Evolutionary conservation across 108 stramenopile genomes (phyloP).

Genomic region (Parmales sp.): DNA sequence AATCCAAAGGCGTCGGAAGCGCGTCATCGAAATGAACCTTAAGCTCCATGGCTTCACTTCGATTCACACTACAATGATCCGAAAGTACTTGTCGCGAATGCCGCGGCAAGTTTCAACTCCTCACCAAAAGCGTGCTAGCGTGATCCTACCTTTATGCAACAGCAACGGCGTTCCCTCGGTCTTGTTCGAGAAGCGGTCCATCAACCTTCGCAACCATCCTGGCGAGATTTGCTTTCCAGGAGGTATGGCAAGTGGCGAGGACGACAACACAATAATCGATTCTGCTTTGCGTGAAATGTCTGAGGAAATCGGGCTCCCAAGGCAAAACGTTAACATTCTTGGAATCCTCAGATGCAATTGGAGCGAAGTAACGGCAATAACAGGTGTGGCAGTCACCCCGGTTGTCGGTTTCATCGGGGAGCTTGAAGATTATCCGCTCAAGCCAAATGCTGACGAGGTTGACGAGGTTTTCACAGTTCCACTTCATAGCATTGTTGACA

Average conservation of each 20-base stretch:
- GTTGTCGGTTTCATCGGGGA: constrained; percentile 78
- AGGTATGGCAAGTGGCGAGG: constrained; percentile 70
- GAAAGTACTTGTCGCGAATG: constrained; percentile 80
- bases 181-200: constrained; percentile 61
- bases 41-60: constrained; percentile 44
- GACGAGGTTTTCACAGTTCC: constrained; percentile 79
- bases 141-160: constrained; percentile 80
- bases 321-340: constrained; percentile 39
- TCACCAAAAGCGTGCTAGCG: constrained; percentile 65
- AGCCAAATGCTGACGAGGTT: constrained; percentile 62
- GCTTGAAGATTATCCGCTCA: constrained; percentile 40
- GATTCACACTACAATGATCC: constrained; percentile 55
- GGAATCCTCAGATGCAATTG: constrained; percentile 84
- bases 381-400: constrained; percentile 85
- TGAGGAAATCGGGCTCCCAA: constrained; percentile 79
- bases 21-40: constrained; percentile 43
- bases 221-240: constrained; percentile 80
- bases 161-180: constrained; percentile 81
- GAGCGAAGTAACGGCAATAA: constrained; percentile 64
- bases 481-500: constrained; percentile 50
- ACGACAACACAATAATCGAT: constrained; percentile 72
- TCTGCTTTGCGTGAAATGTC: constrained; percentile 84
- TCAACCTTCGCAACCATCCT: constrained; percentile 58
- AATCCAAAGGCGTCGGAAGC: constrained; percentile 49
- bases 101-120: constrained; percentile 77